Evolutionary conservation across 371 early-diverging fungal genomes (phyloP).

Genomic region (Mortierella sp.): DNA sequence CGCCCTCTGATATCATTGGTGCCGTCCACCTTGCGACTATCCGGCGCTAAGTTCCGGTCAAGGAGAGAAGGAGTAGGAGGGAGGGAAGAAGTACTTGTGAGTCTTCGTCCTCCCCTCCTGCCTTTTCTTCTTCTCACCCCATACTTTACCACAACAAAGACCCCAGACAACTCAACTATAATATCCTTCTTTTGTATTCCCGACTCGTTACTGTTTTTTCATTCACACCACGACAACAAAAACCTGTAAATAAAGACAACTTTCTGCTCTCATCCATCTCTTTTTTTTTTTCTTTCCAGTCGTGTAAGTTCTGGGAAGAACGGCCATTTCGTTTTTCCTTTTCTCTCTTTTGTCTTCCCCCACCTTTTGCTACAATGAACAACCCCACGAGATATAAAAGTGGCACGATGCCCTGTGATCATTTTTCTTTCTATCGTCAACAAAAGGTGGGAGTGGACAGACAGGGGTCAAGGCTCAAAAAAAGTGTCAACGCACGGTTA

Average conservation of each 20-base stretch:
- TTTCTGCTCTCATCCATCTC: not conserved
- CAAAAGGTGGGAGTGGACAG: not conserved
- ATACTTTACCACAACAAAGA: not conserved
- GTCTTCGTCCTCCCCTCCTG: not conserved
- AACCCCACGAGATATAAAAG: not conserved
- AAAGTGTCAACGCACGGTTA: not conserved
- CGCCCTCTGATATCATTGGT: conserved; percentile 22
- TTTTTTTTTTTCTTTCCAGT: not conserved
- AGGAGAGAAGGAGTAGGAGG: not conserved
- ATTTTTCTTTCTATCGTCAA: not conserved
- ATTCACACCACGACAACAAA: not conserved
- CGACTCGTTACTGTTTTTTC: not conserved
- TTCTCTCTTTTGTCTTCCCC: not conserved
- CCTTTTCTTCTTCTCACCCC: not conserved
- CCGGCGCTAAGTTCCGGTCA: not conserved
- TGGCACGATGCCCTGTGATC: not conserved
- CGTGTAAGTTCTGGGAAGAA: not conserved
- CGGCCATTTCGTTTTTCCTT: not conserved
- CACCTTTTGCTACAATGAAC: not conserved
- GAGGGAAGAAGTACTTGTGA: not conserved
- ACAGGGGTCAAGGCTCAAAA: too few relatives aligned
- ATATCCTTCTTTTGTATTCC: not conserved
- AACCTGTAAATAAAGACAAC: conserved; percentile 4
- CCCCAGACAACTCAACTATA: not conserved
- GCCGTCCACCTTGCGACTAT: not conserved